A percentile compares a stretch with the other conserved stretches of the same genome.
Evolutionary conservation across 345 rosid species (phyloP).

Genomic region (Eucalyptus tenuipes): DNA sequence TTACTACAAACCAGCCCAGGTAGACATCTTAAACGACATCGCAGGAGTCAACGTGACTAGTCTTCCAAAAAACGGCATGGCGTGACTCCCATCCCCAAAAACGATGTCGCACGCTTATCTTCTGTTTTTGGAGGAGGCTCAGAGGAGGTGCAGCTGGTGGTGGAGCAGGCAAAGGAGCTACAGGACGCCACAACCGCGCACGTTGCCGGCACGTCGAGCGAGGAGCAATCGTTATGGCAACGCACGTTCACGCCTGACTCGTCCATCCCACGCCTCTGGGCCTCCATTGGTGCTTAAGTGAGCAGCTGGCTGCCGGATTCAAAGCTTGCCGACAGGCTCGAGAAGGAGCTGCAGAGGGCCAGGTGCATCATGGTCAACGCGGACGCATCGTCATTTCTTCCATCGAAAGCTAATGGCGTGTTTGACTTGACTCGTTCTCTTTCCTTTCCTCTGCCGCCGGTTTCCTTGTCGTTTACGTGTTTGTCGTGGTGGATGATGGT

Average conservation of each 20-base stretch:
- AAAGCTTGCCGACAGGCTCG: constrained; percentile 54
- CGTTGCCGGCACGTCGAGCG: too few species aligned
- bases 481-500: neutral
- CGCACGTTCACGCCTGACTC: constrained; percentile 58
- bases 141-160: too few species aligned
- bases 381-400: too few species aligned
- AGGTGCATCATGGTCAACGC: too few species aligned
- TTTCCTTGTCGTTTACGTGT: neutral
- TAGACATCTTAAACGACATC: neutral
- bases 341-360: constrained; percentile 37
- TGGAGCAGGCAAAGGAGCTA: too few species aligned
- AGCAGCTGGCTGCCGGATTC: constrained; percentile 17
- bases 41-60: neutral
- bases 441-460: neutral
- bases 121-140: neutral
- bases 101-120: too few species aligned
- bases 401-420: too few species aligned
- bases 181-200: too few species aligned
- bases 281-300: constrained; percentile 6
- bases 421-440: neutral
- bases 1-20: neutral
- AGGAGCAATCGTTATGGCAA: constrained; percentile 44
- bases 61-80: too few species aligned
- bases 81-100: too few species aligned
- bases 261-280: constrained; percentile 47